A percentile compares a stretch with the other conserved stretches of the same genome.
phyloP scores from a whole-genome alignment of 352 stramenopile genomes.

The Detonula confervacea region DNA sequence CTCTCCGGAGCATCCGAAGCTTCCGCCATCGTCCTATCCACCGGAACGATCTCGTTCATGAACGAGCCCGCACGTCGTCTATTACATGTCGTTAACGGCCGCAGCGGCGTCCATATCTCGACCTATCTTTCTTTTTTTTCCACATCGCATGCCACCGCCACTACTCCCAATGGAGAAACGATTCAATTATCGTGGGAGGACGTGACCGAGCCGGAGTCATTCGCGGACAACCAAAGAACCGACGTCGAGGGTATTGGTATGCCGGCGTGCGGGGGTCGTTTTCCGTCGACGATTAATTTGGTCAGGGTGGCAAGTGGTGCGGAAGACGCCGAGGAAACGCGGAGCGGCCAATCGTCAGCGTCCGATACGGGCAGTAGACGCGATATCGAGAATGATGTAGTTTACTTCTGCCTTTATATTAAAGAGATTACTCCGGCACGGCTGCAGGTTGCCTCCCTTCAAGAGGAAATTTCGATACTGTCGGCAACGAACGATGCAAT shows the following conservation, averaged over 20 bases:
- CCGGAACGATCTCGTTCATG: constrained; percentile 24
- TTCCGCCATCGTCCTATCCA: constrained; percentile 19
- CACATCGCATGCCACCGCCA: neutral
- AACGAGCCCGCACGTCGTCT: constrained; percentile 16
- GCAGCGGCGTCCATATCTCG: neutral
- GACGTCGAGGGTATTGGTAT: neutral
- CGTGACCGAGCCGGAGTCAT: constrained; percentile 5
- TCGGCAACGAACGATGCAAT: constrained; percentile 1
- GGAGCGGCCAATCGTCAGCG: neutral
- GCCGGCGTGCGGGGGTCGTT: neutral
- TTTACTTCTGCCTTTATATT: constrained; percentile 25
- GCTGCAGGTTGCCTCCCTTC: neutral
- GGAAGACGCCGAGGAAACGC: neutral
- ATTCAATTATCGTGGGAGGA: constrained; percentile 9
- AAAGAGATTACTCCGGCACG: neutral
- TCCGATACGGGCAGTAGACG: too few relatives aligned
- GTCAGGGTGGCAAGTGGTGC: constrained; percentile 7
- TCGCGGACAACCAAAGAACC: constrained; percentile 3
- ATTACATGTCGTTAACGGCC: constrained; percentile 1
- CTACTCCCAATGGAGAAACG: neutral
- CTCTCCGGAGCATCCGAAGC: constrained; percentile 9
- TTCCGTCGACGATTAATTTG: constrained; percentile 15
- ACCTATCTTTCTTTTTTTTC: constrained; percentile 14
- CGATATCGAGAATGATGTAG: too few relatives aligned
- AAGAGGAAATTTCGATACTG: neutral